Evolutionary conservation across 2,329 filamentous ascomycete genomes (phyloP), one percentile per base, ranked within the genome.

Genomic region (Simplicillium aogashimaense): DNA sequence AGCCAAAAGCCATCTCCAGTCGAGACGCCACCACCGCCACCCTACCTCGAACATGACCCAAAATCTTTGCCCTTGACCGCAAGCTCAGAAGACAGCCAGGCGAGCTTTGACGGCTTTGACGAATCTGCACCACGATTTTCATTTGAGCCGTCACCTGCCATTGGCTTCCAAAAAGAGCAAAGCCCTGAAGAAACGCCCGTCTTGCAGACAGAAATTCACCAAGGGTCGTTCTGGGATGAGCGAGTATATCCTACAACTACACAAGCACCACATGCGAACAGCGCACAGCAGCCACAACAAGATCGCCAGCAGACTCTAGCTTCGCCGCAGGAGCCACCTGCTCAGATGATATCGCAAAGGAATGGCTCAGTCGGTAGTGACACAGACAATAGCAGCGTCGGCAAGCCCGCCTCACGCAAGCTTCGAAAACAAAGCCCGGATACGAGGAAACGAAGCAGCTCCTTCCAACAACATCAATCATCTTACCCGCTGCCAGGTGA

Each of bases 381-480:
- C 20, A 25, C 20, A 25, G 36, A 43, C 17, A 37, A 35, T 9
- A 33, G 12, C 28, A 45, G 20, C 25, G 47, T 36, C 25, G 53
- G 55, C 29, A 38, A 47, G n/a, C 44, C 37, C 3, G 51, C 46
- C 35, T 42, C 44, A 9, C 39, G 45, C 29, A 62, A 56, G 46
- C 45, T 64, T 37, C 59, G 52, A 31, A 63, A 61, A 42, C 53
- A 52, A 12, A 51, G 47, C 7, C 46, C 42, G 17, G 53, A 52
- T 11, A 29, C 44, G 37, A 53, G 57, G 28, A 49, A 54, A 36
- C 55, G 61, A 36, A 62, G 59, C 45, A 55, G 44, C 37, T 64
- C 60, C 12, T 54, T 59, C 29, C 53, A 57, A 15, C 40, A 25
- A 25, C 47, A 35, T 49, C 32, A 15, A 17, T 50, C 43, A 29